Evolutionary conservation across 441 rosid genomes (phyloP), one percentile per base, ranked within the genome.

Genomic region (Erodium moschatum): DNA sequence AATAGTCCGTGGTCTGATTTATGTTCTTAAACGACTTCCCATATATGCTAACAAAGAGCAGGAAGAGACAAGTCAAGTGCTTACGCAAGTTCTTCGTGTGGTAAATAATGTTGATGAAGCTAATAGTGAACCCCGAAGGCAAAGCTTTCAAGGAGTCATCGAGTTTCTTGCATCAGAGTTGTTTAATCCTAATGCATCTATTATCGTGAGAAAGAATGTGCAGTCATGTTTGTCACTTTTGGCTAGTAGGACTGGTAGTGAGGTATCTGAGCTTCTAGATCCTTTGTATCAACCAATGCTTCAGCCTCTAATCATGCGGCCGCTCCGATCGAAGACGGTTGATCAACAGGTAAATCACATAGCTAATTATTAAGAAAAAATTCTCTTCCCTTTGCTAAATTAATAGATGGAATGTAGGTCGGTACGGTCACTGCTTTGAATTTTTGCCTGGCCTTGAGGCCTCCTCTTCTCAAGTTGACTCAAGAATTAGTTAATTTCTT

Each of bases 201-300:
- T 87, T 77, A 83, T 78, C 6, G 99, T 89, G 80, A 85, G 99
- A 71, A 95, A 87, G 81, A 92, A 85, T 80, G 98, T 95, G 71
- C 99, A 95, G 83, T 86, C 96, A 27, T 92, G 98, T 78, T 87
- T 92, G 80, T 85, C 89, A 70, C 89, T 95, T 80, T 84, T 95
- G 88, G 99, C 99, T 44, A 92, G 90, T 80, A 88, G 98, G 73
- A 92, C 97, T 72, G 99, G 99, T 38, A 90, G 97, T 80, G 99
- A 92, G 82, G 96, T 95, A 42, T 82, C 99, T 67, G 98, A 92
- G 78, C 78, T 95, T 78, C 99, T 95, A 69, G 98, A 92, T 77
- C 89, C 95, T 66, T 80, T 92, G 75, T 86, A 92, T 82, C 99
- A 92, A 69, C 92, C 87, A 33, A 71, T 92, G 82, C 89, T 95